phyloP scores from a whole-genome alignment of 495 filamentous ascomycete species.

The Penicillium simplicissimum region DNA sequence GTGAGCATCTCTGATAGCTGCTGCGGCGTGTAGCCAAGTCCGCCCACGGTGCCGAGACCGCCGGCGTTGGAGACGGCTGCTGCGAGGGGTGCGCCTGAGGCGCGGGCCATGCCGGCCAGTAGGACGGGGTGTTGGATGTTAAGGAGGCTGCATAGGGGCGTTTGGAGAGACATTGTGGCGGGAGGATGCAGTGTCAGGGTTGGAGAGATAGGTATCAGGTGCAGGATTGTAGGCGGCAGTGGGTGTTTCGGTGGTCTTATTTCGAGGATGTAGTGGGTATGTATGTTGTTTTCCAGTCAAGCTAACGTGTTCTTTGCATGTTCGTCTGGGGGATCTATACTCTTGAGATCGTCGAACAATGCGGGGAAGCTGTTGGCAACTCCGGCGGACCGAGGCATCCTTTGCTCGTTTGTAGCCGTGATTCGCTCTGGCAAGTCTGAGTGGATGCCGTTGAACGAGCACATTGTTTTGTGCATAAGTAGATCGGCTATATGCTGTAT shows the following conservation, averaged over 20 bases:
- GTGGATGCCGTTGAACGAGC: not conserved
- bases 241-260: not conserved
- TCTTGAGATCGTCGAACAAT: constrained; percentile 12
- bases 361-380: constrained; percentile 29
- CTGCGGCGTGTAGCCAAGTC: constrained; percentile 77
- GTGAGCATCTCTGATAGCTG: constrained; percentile 79
- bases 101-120: constrained; percentile 86
- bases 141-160: constrained; percentile 73
- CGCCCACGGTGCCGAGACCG: constrained; percentile 81
- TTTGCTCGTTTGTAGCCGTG: not conserved
- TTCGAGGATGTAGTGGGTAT: not conserved
- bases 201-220: not conserved
- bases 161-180: constrained; percentile 58
- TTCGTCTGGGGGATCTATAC: not conserved
- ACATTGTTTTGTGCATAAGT: constrained; percentile 5
- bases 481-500: constrained; percentile 10
- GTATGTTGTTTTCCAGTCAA: not conserved
- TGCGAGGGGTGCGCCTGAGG: constrained; percentile 72
- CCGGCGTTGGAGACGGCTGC: constrained; percentile 88
- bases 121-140: constrained; percentile 79
- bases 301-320: not conserved
- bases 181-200: not conserved
- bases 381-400: constrained; percentile 31
- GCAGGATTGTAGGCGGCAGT: not conserved
- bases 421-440: not conserved